Evolutionary conservation across 805 yeast genomes (phyloP), one percentile per base, ranked within the genome.

Genomic region (Metschnikowia peoriensis): DNA sequence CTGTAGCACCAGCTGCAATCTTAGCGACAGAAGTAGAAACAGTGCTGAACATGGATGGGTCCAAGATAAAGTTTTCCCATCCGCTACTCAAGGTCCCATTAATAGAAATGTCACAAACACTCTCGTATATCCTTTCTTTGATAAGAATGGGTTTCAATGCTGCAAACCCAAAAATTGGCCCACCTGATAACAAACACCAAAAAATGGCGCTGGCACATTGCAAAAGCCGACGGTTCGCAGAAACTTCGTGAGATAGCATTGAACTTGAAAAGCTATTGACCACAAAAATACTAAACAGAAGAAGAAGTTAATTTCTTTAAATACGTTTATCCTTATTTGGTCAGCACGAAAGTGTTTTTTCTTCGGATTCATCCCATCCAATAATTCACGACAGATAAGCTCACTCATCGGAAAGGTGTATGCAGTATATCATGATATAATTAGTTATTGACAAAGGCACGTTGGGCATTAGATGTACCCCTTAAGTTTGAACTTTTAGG

Each of bases 111-210:
- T 66, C 66, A 65, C 85, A 80, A 1, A 62, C 59, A 17, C 66
- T 60, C 53, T 73, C 77, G 58, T 81, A 81, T 47, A 81, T 67
- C 12, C 75, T 76, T 59, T 81, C 81, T 49, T 66, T 72, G 43
- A 81, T 73, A 40, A 81, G 66, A 5, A 79, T 69, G 9, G 85
- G 85, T 56, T 81, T 81, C 60, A 81, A 67, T 14, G 85, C 85
- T 7, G 85, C 85, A 68, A 81, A 81, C 6, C 85, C 85, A 62
- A 81, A 81, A 37, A 80, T 78, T 2, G 84, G 83, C 5, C 85
- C 85, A 3, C 82, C 84, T 5, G 83, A 78, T 28, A 81, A 64
- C 8, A 81, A 65, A 59, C 84, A 80, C 84, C 84, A 81, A 15
- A 70, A 53, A 17, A 80, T 78, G 17, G 85, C 83, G 67, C 82